Percentiles rank a stretch among this genome's conserved stretches.
Conservation (phyloP, 2,329 filamentous ascomycete genomes). For the Pseudogymnoascus sp. region DNA sequence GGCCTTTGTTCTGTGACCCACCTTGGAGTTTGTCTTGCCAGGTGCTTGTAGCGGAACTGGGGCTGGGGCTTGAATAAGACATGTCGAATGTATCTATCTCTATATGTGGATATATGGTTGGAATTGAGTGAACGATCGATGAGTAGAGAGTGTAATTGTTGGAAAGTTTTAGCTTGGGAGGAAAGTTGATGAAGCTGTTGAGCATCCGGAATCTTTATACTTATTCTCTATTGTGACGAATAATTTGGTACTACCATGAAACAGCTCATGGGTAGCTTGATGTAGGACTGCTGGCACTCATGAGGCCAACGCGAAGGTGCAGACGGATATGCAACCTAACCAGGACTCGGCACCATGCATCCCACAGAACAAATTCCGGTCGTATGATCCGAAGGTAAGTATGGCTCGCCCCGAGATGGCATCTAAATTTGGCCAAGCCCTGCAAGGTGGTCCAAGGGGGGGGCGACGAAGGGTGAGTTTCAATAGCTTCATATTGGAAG, state of each 20-base stretch:
- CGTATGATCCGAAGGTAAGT: constrained; percentile 1
- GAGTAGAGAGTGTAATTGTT: neutral
- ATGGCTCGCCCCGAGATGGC: neutral
- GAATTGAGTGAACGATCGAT: neutral
- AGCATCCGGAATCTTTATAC: constrained; percentile 6
- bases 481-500: neutral
- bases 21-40: constrained; percentile 33
- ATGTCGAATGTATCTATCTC: constrained; percentile 16
- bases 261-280: constrained; percentile 8
- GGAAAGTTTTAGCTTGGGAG: neutral
- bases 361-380: constrained; percentile 9
- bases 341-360: constrained; percentile 9
- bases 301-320: constrained; percentile 6
- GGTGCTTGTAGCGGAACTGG: constrained; percentile 20
- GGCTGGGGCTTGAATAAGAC: constrained; percentile 25
- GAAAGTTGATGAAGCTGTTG: constrained; percentile 5
- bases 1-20: constrained; percentile 25
- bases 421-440: constrained; percentile 6
- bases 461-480: neutral
- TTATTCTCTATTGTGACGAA: neutral
- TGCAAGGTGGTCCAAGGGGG: neutral
- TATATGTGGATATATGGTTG: neutral
- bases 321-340: constrained; percentile 10
- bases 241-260: constrained; percentile 5
- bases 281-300: constrained; percentile 6